These are phyloP conservation scores for Zizania latifolia DNA, from an alignment of 176 grass and related monocot species.

Conservation along the genomic window DNA sequence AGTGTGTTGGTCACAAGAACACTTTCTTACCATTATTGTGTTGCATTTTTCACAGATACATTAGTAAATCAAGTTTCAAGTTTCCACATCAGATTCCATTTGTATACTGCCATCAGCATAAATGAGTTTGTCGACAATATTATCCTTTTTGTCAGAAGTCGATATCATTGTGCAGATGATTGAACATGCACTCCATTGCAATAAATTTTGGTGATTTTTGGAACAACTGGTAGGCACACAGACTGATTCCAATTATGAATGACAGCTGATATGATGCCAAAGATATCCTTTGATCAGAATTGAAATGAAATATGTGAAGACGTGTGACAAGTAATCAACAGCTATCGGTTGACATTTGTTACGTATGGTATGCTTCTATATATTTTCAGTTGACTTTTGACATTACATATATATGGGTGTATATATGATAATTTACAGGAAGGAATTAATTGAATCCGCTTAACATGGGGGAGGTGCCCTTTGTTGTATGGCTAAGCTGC, in stretches of 20 bases:
- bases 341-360: conserved; percentile 12
- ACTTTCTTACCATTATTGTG: background rate
- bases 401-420: background rate
- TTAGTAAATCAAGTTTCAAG: background rate
- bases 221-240: background rate
- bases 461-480: background rate
- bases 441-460: conserved; percentile 46
- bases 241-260: background rate
- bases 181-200: background rate
- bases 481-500: background rate
- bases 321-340: background rate
- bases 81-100: background rate
- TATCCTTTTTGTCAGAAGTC: background rate
- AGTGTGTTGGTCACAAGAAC: background rate
- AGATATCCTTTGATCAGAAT: background rate
- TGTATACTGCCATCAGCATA: background rate
- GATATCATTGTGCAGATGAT: background rate
- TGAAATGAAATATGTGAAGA: background rate
- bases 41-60: background rate
- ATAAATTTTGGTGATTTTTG: background rate
- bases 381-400: conserved; percentile 28
- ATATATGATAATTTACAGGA: conserved; percentile 41
- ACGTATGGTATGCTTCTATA: conserved; percentile 42
- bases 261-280: background rate
- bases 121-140: background rate